Evolutionary conservation across 306 rosid species (phyloP), one percentile per base, ranked within the genome.

Genomic region (Castanospermum australe): DNA sequence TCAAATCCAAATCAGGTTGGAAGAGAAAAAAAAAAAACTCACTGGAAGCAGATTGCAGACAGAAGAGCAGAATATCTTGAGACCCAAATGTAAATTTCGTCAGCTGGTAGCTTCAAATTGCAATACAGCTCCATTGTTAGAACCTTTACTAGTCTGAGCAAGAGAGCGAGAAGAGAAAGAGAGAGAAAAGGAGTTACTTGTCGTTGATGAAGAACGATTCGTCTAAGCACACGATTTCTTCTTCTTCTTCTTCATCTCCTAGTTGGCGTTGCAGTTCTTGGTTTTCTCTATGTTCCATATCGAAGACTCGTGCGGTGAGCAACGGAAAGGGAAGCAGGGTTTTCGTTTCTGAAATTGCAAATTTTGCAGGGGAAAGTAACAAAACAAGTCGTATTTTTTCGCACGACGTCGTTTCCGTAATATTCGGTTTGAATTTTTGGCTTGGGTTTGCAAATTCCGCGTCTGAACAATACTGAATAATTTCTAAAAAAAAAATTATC

Each of bases 21-120:
- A 51, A 41, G 44, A 56, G 3, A 51, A 17, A 7, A 8, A 12
- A 12, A 6, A 42, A 77, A 24, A 77, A 86, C 95, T 87, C 83
- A 94, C 97, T 92, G 14, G 97, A 94, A 84, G 97, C 98, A 59
- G 97, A 87, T 20, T 88, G 92, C 36, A 92, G 93, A 76, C 97
- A 94, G 48, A 86, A 86, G 59, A 90, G 93, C 69, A 91, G 79
- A 75, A 94, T 82, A 5, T 83, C 84, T 77, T 88, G 94, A 80
- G 97, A 92, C 11, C 97, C 98, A 73, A 92, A 94, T 8, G 91
- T 86, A 80, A 92, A 94, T 8, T 86, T 79, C 4, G 92, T 90
- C 22, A 94, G 87, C 93, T 84, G 86, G 88, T 94, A 94, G 82
- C 98, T 90, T 88, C 67, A 84, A 17, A 79, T 59, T 80, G 14